Conservation (phyloP, 805 yeast genomes). For the Grigorovia humatica region DNA sequence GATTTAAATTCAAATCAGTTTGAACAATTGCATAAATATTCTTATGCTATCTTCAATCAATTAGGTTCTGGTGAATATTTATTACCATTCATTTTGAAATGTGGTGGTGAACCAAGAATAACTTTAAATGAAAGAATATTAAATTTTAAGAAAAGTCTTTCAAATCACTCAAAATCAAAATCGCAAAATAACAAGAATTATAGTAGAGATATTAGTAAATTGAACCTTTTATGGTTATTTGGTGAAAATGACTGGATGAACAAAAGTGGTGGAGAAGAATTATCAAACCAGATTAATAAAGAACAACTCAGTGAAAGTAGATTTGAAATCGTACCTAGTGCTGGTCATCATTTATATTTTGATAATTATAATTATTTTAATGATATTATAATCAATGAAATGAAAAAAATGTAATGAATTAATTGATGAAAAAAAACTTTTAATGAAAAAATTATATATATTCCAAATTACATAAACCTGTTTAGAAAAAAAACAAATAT, state of each 20-base stretch:
- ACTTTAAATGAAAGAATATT: conserved; percentile 41
- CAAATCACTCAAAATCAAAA: no score
- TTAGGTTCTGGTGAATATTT: conserved; percentile 92
- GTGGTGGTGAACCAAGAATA: conserved; percentile 82
- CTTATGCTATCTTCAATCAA: conserved; percentile 76
- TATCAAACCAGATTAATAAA: conserved; percentile 20
- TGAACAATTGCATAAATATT: conserved; percentile 57
- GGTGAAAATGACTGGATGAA: conserved; percentile 75
- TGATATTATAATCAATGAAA: conserved; percentile 38
- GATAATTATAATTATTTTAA: conserved; percentile 55
- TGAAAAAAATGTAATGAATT: conserved; percentile 26
- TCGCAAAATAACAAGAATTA: no score
- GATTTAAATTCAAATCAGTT: conserved; percentile 13
- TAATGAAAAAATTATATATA: no score
- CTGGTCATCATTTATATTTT: conserved; percentile 74
- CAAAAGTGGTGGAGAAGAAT: conserved; percentile 30
- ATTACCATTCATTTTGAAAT: conserved; percentile 70
- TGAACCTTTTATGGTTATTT: conserved; percentile 72
- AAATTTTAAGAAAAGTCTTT: neutral
- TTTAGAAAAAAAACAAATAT: no score
- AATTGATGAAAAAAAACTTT: no score
- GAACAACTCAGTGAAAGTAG: conserved; percentile 18
- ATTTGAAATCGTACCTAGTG: conserved; percentile 37
- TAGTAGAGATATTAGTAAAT: conserved; percentile 19
- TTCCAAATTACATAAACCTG: neutral